Percentiles rank a stretch among this genome's conserved stretches.
Evolutionary conservation across 2,329 filamentous ascomycete species (phyloP).

Genomic region (Trichoderma sp.): DNA sequence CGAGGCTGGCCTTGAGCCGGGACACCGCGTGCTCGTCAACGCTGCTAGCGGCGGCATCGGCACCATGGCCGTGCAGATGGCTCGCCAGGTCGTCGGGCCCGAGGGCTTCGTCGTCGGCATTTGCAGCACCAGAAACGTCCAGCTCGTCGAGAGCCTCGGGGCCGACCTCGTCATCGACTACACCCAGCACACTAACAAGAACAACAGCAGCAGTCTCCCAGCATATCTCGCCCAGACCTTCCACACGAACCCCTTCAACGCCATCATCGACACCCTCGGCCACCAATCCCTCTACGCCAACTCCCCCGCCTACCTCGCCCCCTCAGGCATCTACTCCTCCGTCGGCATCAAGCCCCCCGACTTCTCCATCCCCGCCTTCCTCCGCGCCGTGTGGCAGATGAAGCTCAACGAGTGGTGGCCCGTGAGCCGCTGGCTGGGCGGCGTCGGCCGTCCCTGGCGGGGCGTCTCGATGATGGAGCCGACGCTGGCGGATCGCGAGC

Average conservation of each 20-base stretch:
- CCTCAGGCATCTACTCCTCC: constrained; percentile 45
- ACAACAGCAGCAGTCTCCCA: constrained; percentile 37
- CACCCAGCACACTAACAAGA: constrained; percentile 38
- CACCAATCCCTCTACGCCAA: constrained; percentile 50
- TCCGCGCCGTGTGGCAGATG: constrained; percentile 41
- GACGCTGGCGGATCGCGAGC: constrained; percentile 40
- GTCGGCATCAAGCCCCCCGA: constrained; percentile 47
- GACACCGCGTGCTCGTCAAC: constrained; percentile 52
- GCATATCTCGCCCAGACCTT: constrained; percentile 41
- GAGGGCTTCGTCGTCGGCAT: constrained; percentile 51
- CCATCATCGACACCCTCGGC: constrained; percentile 56
- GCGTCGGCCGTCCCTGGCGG: constrained; percentile 43
- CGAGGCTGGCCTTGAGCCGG: constrained; percentile 44
- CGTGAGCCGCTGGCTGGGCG: constrained; percentile 42
- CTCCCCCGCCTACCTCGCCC: constrained; percentile 46
- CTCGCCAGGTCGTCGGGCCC: constrained; percentile 43
- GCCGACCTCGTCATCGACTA: constrained; percentile 57
- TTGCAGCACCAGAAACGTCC: constrained; percentile 52
- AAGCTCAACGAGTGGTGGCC: constrained; percentile 48
- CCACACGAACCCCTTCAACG: constrained; percentile 42
- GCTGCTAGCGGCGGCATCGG: constrained; percentile 58
- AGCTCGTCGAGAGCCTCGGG: constrained; percentile 51
- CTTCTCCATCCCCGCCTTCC: constrained; percentile 38
- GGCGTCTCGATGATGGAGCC: constrained; percentile 43
- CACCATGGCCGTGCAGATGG: constrained; percentile 51